phyloP scores from a whole-genome alignment of 1,284 basidiomycete genomes.

The Heterobasidion occidentale region DNA sequence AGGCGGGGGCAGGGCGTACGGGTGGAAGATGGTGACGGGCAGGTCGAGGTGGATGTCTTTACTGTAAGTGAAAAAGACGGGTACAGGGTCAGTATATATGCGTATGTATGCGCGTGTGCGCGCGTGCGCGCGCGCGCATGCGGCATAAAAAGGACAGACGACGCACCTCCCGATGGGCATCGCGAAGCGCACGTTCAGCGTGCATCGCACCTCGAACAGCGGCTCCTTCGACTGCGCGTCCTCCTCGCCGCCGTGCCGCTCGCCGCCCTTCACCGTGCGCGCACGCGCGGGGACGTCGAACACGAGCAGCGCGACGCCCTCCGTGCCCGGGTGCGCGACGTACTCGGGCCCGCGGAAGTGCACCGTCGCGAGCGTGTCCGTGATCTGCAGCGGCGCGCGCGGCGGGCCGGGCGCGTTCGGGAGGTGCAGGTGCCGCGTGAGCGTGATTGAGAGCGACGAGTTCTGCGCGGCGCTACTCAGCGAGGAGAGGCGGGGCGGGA shows the following conservation, averaged over 20 bases:
- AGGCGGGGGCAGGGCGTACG: constrained; percentile 39
- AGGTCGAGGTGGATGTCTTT: constrained; percentile 61
- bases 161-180: constrained; percentile 57
- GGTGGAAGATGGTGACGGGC: constrained; percentile 59
- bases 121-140: neutral
- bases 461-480: constrained; percentile 37
- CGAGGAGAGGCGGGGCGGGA: too few species aligned
- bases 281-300: constrained; percentile 63
- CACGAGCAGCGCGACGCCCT: constrained; percentile 69
- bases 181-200: constrained; percentile 43
- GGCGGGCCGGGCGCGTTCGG: constrained; percentile 32
- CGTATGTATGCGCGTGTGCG: neutral
- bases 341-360: constrained; percentile 68
- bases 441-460: constrained; percentile 47
- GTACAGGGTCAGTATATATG: neutral
- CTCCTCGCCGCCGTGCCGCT: constrained; percentile 25
- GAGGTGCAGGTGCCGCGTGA: constrained; percentile 52
- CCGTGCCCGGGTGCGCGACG: constrained; percentile 57
- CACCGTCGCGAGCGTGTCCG: constrained; percentile 60
- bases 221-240: constrained; percentile 25
- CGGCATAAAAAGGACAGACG: neutral
- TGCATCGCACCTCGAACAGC: constrained; percentile 59
- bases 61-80: constrained; percentile 26
- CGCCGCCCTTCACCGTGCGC: constrained; percentile 52
- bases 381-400: constrained; percentile 45